Evolutionary conservation across 805 yeast species (phyloP), one percentile per base, ranked within the genome.

Genomic region (Pichia heedii): DNA sequence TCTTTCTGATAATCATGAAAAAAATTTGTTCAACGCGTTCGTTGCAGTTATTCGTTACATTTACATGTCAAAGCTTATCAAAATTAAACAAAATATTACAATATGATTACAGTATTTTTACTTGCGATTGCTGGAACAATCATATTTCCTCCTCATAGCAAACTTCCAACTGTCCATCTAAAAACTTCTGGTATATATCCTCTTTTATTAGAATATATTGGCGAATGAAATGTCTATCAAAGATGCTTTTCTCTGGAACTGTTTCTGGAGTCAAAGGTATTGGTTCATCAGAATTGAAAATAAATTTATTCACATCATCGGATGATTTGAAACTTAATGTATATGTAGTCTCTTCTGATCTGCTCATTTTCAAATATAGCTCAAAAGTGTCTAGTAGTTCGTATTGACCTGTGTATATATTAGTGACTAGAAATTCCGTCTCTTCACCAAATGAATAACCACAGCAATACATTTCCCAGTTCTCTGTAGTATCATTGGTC

Each of bases 381-480:
- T 49, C 52, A 29, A 49, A 43, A 8, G 46, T 29, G 34, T 49
- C 47, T 22, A 37, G 36, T 3, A 44, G n/a, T 18, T 38, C 40
- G 9, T 36, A 35, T 24, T 42, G 29, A 9, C 33, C 43, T 5
- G 45, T 44, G 5, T 22, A 15, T 9, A 38, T 20, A 26, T 41
- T 43, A 13, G 33, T 36, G 1, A 44, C 22, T 7, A 46, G 22
- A 19, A 45, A 22, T 9, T 41, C 27, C 9, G 44, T 46, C 5
- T 36, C 40, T 9, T 24, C 44, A 18, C 24, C 45, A 12, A 50
- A 50, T 16, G 42, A 44, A 22, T 24, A 44, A 12, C 48, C 50
- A 29, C 40, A 40, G 5, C 32, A 29, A 29, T 29, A 29, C 32
- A 29, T 29, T 29, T 29, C 16, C 16, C 15, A 24, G 11, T 24